Evolutionary conservation across 257 asterid genomes (phyloP).

Genomic region (Anisodus tanguticus): DNA sequence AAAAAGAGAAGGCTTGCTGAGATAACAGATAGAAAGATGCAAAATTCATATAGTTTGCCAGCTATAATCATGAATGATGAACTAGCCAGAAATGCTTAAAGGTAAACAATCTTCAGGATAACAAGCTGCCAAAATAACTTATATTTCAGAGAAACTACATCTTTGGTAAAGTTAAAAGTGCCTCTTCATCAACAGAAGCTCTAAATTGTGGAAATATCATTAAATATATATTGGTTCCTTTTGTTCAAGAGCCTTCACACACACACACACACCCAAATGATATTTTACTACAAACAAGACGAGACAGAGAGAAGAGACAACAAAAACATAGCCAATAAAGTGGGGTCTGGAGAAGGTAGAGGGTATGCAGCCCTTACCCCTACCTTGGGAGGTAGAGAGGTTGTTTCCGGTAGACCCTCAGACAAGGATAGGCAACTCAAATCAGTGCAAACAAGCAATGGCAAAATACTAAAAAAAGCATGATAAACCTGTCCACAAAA

Average conservation of each 20-base stretch:
- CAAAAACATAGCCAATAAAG: no score
- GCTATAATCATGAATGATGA: neutral
- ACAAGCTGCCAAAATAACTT: neutral
- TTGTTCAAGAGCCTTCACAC: neutral
- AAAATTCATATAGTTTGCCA: neutral
- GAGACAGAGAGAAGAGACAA: neutral
- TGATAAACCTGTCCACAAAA: no score
- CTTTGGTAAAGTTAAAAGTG: neutral
- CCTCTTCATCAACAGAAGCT: no score
- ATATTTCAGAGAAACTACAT: neutral
- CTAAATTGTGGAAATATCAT: neutral
- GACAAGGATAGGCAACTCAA: no score
- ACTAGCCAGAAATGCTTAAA: neutral
- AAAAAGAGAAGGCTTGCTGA: neutral
- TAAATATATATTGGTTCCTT: neutral
- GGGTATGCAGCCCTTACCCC: no score
- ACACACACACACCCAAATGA: neutral
- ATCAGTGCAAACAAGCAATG: no score
- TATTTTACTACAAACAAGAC: neutral
- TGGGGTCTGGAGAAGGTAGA: no score
- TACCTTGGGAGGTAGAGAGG: no score
- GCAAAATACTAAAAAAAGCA: no score
- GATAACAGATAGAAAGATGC: neutral
- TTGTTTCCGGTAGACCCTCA: no score
- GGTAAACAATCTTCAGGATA: neutral